Evolutionary conservation across 192 early-diverging fungal species (phyloP).

Genomic region (Mortierella alpina): DNA sequence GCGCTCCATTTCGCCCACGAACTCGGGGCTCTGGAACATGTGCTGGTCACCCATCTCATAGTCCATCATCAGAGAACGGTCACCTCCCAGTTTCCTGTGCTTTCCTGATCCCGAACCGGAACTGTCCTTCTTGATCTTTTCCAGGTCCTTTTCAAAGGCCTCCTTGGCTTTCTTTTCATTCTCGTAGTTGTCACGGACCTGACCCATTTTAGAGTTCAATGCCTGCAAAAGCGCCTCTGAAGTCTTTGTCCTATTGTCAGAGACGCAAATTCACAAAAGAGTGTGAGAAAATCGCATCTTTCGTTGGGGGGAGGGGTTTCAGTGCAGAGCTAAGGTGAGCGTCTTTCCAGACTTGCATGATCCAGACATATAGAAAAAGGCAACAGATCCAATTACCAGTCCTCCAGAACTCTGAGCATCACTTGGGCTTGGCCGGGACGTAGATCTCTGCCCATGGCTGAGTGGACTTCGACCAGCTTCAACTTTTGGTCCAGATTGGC

Average conservation of each 20-base stretch:
- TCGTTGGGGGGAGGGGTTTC: background rate
- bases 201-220: constrained; percentile 64
- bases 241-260: constrained; percentile 60
- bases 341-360: background rate
- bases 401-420: constrained; percentile 63
- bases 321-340: background rate
- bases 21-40: constrained; percentile 46
- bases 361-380: background rate
- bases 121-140: constrained; percentile 55
- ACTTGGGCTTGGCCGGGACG: constrained; percentile 69
- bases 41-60: constrained; percentile 45
- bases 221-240: constrained; percentile 64
- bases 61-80: constrained; percentile 39
- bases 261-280: background rate
- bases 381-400: constrained; percentile 61
- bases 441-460: constrained; percentile 87
- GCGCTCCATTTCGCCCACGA: constrained; percentile 29
- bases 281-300: background rate
- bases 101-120: constrained; percentile 29
- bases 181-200: constrained; percentile 57
- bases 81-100: constrained; percentile 23
- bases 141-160: constrained; percentile 61
- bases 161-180: constrained; percentile 55
- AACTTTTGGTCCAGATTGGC: constrained; percentile 88
- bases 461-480: constrained; percentile 78